These are phyloP conservation scores for Fusarium falciforme DNA, from an alignment of 2,329 filamentous ascomycete species.

Conservation along the genomic window DNA sequence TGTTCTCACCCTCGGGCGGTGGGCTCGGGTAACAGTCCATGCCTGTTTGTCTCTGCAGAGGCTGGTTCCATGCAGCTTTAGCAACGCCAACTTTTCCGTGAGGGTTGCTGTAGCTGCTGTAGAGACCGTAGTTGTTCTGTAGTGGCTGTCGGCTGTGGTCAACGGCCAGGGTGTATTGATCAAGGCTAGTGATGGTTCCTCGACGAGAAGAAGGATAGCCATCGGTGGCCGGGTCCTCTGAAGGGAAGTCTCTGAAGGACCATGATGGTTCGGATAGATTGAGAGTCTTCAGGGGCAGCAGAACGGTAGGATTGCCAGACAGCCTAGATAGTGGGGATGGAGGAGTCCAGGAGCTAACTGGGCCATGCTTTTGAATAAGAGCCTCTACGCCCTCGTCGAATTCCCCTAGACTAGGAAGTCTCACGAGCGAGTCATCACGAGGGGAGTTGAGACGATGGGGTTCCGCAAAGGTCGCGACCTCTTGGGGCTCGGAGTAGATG, in stretches of 20 bases:
- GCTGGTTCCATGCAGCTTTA: conserved; percentile 31
- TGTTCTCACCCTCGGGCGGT: conserved; percentile 51
- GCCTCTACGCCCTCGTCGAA: conserved; percentile 54
- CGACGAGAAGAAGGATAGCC: conserved; percentile 20
- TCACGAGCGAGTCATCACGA: conserved; percentile 33
- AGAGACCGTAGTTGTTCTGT: conserved; percentile 28
- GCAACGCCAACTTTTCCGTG: conserved; percentile 40
- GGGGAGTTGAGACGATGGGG: conserved; percentile 30
- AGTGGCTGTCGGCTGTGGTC: conserved; percentile 34
- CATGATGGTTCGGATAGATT: conserved; percentile 26
- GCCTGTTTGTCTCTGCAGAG: conserved; percentile 33
- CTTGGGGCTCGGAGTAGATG: conserved; percentile 35
- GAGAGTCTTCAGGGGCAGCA: conserved; percentile 35
- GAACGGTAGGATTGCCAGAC: conserved; percentile 34
- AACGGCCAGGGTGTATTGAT: conserved; percentile 31
- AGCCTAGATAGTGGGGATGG: conserved; percentile 46
- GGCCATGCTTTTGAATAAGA: conserved; percentile 48
- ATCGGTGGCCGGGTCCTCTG: conserved; percentile 17
- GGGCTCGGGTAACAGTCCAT: conserved; percentile 50
- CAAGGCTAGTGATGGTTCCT: conserved; percentile 26
- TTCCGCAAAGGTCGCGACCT: conserved; percentile 43
- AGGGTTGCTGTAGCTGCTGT: conserved; percentile 7
- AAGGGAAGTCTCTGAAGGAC: conserved; percentile 17
- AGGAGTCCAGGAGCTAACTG: conserved; percentile 41
- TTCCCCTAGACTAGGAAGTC: conserved; percentile 52